phyloP scores from a whole-genome alignment of 148 eudicot genomes.

The Agrostemma githago region DNA sequence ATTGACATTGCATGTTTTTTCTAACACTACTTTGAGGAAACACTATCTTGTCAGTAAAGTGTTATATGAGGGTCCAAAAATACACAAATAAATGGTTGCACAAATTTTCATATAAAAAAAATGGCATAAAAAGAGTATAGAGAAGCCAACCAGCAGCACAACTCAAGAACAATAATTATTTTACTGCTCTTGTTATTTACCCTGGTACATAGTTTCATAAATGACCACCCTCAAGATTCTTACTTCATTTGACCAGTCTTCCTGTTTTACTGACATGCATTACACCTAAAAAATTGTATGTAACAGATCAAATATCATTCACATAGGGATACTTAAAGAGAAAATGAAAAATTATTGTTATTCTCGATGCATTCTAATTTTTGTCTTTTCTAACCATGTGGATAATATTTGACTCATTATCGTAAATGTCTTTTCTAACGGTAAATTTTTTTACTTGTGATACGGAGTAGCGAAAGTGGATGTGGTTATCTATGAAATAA shows the following conservation, averaged over 20 bases:
- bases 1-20: neutral
- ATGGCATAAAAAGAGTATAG: neutral
- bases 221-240: slow-evolving; percentile 21
- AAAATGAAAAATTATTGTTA: too few species aligned
- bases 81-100: neutral
- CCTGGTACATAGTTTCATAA: slow-evolving; percentile 18
- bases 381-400: too few species aligned
- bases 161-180: neutral
- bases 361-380: too few species aligned
- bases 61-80: neutral
- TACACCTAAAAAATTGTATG: too few species aligned
- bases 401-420: too few species aligned
- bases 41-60: neutral
- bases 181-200: neutral
- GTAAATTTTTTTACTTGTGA: too few species aligned
- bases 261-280: slow-evolving; percentile 13
- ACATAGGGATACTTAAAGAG: too few species aligned
- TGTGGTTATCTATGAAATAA: too few species aligned
- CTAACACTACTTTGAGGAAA: neutral
- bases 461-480: too few species aligned
- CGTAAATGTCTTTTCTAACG: too few species aligned
- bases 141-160: neutral
- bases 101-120: neutral
- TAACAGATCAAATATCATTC: too few species aligned
- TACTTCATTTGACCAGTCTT: slow-evolving; percentile 30